Percentiles rank a stretch among this genome's conserved stretches.
Conservation (phyloP, 2,329 filamentous ascomycete species). For the Epichloe sylvatica region DNA sequence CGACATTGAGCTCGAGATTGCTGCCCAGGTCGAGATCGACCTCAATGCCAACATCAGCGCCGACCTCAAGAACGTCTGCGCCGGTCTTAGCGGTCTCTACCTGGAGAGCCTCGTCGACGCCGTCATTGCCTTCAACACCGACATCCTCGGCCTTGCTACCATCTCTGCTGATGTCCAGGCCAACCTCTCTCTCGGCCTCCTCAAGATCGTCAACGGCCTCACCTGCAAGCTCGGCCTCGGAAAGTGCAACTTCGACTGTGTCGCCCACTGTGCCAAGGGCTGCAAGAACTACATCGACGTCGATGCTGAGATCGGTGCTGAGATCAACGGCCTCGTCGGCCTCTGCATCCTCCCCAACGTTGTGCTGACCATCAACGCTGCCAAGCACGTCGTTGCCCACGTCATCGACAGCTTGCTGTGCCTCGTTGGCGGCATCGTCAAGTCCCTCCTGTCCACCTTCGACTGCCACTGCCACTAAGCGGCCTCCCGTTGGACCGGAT, state of each 20-base stretch:
- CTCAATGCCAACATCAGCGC: conserved; percentile 14
- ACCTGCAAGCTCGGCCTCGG: conserved; percentile 19
- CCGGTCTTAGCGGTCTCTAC: conserved; percentile 21
- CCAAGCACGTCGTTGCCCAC: conserved; percentile 14
- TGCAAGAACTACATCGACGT: conserved; percentile 26
- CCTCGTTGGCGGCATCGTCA: conserved; percentile 19
- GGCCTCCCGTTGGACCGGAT: neutral
- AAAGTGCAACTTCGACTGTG: conserved; percentile 23
- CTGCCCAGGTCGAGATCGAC: conserved; percentile 11
- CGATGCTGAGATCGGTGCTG: conserved; percentile 10
- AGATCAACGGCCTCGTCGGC: conserved; percentile 17
- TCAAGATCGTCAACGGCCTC: conserved; percentile 12
- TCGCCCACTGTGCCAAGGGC: conserved; percentile 24
- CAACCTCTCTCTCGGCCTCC: conserved; percentile 12
- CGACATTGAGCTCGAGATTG: conserved; percentile 14
- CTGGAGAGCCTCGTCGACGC: conserved; percentile 18
- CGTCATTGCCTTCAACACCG: conserved; percentile 24
- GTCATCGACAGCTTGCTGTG: conserved; percentile 19
- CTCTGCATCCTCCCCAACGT: conserved; percentile 20
- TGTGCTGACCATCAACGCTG: conserved; percentile 14
- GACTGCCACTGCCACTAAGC: conserved; percentile 20
- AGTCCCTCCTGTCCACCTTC: conserved; percentile 17
- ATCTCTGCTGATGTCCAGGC: conserved; percentile 14
- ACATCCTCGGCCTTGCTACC: conserved; percentile 18
- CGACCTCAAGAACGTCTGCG: conserved; percentile 19